phyloP scores from a whole-genome alignment of 2,329 filamentous ascomycete genomes.

The Microcyclosporella mali region DNA sequence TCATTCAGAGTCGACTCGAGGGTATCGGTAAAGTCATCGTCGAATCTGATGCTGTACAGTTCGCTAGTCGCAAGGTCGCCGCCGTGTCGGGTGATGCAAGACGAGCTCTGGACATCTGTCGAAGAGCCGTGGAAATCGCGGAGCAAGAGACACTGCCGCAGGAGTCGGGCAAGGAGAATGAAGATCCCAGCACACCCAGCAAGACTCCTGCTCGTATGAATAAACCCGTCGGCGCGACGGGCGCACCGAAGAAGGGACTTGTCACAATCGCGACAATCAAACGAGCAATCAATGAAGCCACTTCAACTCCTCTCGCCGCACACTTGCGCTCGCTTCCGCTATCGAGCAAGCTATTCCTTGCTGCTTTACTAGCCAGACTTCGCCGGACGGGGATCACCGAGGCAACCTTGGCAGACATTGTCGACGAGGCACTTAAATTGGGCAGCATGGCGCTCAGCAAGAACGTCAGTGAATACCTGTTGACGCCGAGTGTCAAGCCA shows the following conservation, averaged over 20 bases:
- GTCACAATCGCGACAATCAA: conserved; percentile 94
- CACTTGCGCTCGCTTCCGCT: conserved; percentile 78
- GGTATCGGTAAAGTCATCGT: conserved; percentile 80
- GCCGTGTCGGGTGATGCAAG: conserved; percentile 92
- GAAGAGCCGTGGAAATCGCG: conserved; percentile 88
- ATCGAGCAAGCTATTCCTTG: conserved; percentile 75
- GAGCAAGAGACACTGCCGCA: conserved; percentile 57
- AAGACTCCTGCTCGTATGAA: conserved; percentile 44
- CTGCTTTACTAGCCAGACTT: conserved; percentile 70
- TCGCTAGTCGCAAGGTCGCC: conserved; percentile 92
- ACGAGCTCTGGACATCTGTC: conserved; percentile 88
- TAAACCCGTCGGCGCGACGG: conserved; percentile 22
- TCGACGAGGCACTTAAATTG: conserved; percentile 75
- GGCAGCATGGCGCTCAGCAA: conserved; percentile 53
- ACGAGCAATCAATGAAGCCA: conserved; percentile 90
- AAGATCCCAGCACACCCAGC: conserved; percentile 55
- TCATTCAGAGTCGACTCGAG: conserved; percentile 88
- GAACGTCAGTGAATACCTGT: conserved; percentile 56
- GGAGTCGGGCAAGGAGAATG: conserved; percentile 28
- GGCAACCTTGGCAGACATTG: conserved; percentile 78
- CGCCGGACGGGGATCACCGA: conserved; percentile 80
- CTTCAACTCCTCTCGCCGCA: conserved; percentile 84
- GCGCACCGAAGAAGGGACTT: conserved; percentile 39
- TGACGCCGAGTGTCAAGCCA: conserved; percentile 36
- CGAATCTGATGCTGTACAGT: conserved; percentile 88